A percentile compares a stretch with the other conserved stretches of the same genome.
These are phyloP conservation scores for Sporobolus alterniflorus DNA, from an alignment of 202 grass and related monocot species.

Conservation along the genomic window DNA sequence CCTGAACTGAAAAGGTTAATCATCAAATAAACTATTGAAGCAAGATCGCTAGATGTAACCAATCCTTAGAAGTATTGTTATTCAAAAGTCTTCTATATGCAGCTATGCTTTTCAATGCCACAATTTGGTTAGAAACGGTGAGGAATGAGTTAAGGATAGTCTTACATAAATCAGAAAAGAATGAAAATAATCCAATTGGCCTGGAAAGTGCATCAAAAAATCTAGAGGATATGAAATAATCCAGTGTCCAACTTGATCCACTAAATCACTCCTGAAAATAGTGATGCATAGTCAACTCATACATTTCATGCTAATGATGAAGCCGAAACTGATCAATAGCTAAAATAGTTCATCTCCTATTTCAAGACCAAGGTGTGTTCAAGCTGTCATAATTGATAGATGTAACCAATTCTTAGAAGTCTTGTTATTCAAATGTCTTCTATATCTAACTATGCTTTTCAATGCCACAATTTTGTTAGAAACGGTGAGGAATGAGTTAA, in stretches of 20 bases:
- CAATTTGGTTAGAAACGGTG: conserved; percentile 74
- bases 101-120: conserved; percentile 93
- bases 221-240: conserved; percentile 94
- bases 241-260: conserved; percentile 74
- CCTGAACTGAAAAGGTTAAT: too few species aligned
- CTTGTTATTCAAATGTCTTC: too few species aligned
- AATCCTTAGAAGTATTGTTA: too few species aligned
- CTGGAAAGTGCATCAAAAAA: conserved; percentile 1
- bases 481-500: conserved; percentile 65
- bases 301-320: too few species aligned
- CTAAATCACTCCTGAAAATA: conserved; percentile 70
- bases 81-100: conserved; percentile 97
- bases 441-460: conserved; percentile 95
- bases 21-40: too few species aligned
- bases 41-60: too few species aligned
- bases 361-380: conserved; percentile 2
- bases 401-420: too few species aligned
- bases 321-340: neutral
- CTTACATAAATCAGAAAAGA: conserved; percentile 23
- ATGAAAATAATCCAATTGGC: neutral
- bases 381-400: too few species aligned
- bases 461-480: conserved; percentile 71
- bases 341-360: neutral
- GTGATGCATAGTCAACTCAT: neutral
- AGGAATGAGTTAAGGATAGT: conserved; percentile 57